Percentiles rank a stretch among this genome's conserved stretches.
phyloP scores from a whole-genome alignment of 1,284 basidiomycete species.

The Microbotryum intermedium region DNA sequence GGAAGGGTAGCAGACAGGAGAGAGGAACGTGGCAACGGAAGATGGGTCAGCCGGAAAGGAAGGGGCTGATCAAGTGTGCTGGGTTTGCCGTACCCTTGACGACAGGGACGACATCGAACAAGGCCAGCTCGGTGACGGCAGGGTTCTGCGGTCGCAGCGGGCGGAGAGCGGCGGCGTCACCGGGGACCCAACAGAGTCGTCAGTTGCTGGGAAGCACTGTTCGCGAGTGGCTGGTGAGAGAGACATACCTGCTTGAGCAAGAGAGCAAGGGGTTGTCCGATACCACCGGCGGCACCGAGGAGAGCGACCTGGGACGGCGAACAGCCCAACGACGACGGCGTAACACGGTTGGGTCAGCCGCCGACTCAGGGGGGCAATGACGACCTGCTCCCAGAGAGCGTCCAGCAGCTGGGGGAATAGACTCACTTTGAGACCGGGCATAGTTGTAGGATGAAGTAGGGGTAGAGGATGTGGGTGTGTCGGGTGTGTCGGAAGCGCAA shows the following conservation, averaged over 20 bases:
- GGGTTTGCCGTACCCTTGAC: conserved; percentile 60
- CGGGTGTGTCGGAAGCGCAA: too few relatives aligned
- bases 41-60: not conserved
- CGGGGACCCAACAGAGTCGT: too few relatives aligned
- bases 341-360: too few relatives aligned
- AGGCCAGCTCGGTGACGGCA: conserved; percentile 51
- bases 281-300: conserved; percentile 40
- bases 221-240: not conserved
- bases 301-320: conserved; percentile 16
- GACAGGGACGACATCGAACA: conserved; percentile 96
- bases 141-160: conserved; percentile 15
- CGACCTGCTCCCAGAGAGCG: too few relatives aligned
- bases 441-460: not conserved
- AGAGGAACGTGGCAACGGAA: not conserved
- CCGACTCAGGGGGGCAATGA: too few relatives aligned
- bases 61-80: not conserved
- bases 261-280: conserved; percentile 86
- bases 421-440: conserved; percentile 2
- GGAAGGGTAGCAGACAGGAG: not conserved
- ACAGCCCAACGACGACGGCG: too few relatives aligned
- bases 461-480: not conserved
- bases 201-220: not conserved
- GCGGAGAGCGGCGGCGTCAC: conserved; percentile 34
- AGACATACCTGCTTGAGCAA: conserved; percentile 65
- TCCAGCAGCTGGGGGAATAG: not conserved